Evolutionary conservation across 2,329 filamentous ascomycete genomes (phyloP).

Genomic region (Microdochium bolleyi): DNA sequence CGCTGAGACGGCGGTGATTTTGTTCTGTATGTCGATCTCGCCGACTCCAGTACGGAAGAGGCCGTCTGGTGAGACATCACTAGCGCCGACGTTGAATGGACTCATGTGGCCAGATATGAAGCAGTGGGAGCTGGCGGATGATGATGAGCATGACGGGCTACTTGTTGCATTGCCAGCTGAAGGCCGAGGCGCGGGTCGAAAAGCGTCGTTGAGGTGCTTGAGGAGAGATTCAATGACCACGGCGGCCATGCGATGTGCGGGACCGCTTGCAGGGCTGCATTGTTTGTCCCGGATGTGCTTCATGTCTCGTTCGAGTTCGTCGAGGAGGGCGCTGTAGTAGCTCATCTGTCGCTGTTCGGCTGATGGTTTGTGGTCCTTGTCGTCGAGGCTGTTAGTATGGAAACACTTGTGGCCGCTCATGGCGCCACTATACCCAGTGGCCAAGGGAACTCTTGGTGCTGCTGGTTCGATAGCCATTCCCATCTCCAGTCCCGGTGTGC

Average conservation of each 20-base stretch:
- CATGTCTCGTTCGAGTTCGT: conserved; percentile 15
- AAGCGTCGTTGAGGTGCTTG: background rate
- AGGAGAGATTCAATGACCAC: background rate
- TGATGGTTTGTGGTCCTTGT: background rate
- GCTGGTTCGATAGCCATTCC: background rate
- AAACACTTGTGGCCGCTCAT: conserved; percentile 3
- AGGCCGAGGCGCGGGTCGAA: background rate
- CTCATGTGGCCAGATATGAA: background rate
- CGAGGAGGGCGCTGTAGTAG: conserved; percentile 8
- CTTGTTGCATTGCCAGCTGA: conserved; percentile 31
- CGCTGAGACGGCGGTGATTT: background rate
- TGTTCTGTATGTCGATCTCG: background rate
- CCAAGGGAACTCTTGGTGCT: background rate
- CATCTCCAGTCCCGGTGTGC: background rate
- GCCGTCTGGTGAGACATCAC: conserved; percentile 31
- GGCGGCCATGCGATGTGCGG: background rate
- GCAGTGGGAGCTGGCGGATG: background rate
- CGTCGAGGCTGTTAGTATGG: conserved; percentile 2
- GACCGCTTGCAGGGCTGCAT: background rate
- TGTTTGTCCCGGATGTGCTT: conserved; percentile 15
- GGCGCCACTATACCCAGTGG: background rate
- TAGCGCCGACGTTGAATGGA: conserved; percentile 8
- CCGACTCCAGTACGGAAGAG: conserved; percentile 5
- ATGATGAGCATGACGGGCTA: background rate
- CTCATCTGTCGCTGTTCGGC: conserved; percentile 1